Base-by-base conservation (phyloP, 2,329 filamentous ascomycete genomes). In the Ceratocystis alfenasii region DNA sequence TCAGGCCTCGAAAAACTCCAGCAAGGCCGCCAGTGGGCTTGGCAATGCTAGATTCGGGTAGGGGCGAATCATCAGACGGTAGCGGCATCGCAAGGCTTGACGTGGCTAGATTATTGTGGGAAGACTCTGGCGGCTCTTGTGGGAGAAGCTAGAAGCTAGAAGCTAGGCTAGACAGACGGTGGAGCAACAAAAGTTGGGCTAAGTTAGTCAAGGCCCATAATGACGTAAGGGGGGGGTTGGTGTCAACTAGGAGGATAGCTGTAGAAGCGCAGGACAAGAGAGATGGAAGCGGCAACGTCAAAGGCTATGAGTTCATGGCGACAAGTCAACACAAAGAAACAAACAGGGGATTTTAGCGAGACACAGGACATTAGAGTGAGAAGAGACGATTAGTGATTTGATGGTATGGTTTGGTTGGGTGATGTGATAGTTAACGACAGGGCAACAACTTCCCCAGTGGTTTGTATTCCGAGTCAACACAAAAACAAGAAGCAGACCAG, bases 1-100 rank as follows among this genome's bases (percentile, higher is more conserved):
- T 81, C 70, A 87, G 76, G 70, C 81, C 83, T 71, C 84, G 85
- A 72, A 87, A 83, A 68, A 87, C 83, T 70, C 82, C 81, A 70
- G 82, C 83, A 70, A 87, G 78, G 70, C 82, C 83, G 68, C 83
- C 78, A 50, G 78, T 74, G 71, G 57, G 41, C 5, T 53, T 63
- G 8, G 41, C 53, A 36, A 75, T 79, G 75, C 78, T 81, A 66
- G 80, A 76, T 73, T 87, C 83, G 71, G 80, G 78, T 69, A 79
- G 79, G 68, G 79, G 77, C 69, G 76, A 73, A 71, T 79, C 80
- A 77, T 86, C 83, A 77, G 81, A 81, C 70, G 80, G 76, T 71
- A 79, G 78, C 68, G 82, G 81, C 84, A 87, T 87, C 36, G 41
- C 44, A 48, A 74, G 78, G 76, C 74, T 77, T 70, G 65, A 68